Percentiles rank a stretch among this genome's conserved stretches.
These are phyloP conservation scores for Beta vulgaris DNA, from an alignment of 148 eudicot genomes.

Conservation along the genomic window DNA sequence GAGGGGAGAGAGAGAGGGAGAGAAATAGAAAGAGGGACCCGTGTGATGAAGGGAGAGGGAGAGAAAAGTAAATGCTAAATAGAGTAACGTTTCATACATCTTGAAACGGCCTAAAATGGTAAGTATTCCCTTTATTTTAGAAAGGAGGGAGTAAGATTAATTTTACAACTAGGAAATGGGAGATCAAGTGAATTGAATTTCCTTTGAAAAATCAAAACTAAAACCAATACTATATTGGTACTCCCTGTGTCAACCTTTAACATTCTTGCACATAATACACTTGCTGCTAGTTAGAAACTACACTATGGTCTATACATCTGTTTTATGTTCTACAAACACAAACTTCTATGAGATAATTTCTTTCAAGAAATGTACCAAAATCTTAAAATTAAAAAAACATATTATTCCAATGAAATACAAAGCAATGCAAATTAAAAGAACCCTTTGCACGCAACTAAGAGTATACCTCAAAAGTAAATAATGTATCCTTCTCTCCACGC, in stretches of 20 bases:
- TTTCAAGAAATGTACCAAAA: background rate
- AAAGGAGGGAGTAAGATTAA: too few relatives aligned
- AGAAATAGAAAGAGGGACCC: too few relatives aligned
- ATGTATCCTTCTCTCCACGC: slow-evolving; percentile 69
- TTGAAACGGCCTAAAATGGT: too few relatives aligned
- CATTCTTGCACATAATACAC: background rate
- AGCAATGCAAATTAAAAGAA: background rate
- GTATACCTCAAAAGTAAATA: slow-evolving; percentile 88
- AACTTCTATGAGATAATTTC: background rate
- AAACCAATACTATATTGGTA: too few relatives aligned
- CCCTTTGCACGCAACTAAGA: background rate
- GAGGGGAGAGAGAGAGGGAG: too few relatives aligned
- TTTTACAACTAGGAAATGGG: background rate
- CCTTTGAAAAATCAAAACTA: background rate
- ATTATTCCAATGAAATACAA: background rate
- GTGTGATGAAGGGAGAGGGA: too few relatives aligned
- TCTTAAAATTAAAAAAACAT: background rate
- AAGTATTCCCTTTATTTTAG: too few relatives aligned
- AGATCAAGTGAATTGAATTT: background rate
- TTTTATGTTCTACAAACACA: background rate
- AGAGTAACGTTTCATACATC: too few relatives aligned
- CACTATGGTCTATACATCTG: background rate
- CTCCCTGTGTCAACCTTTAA: background rate
- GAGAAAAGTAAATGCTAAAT: too few relatives aligned
- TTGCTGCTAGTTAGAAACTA: background rate